Base-by-base conservation (phyloP, 192 early-diverging fungal genomes). In the Globomyces pollinis-pini region DNA sequence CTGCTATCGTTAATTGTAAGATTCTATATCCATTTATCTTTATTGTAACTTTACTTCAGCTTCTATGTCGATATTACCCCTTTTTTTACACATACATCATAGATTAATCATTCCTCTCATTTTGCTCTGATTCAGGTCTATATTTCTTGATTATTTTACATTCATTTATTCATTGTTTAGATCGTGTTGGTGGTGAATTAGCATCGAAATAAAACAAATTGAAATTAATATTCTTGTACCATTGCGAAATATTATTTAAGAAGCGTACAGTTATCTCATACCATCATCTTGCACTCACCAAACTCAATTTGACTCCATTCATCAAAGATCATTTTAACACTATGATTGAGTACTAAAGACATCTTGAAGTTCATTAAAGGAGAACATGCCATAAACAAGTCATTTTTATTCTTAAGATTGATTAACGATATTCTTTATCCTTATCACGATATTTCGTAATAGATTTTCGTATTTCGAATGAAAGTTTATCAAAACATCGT, bases 1-100 rank as follows among this genome's bases (percentile, higher is more conserved):
- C 90, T 65, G 88, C 90, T 66, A 80, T 87, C 39, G 60, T 75
- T 8, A 74, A 73, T 36, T 88, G 85, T 78, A 79, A 80, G 74
- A 36, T 16, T 28, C n/a, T n/a, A n/a, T n/a, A n/a, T n/a, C n/a
- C n/a, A 13, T 34, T 33, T 34, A 12, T 30, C n/a, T n/a, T n/a
- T n/a, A n/a, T n/a, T n/a, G n/a, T n/a, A 21, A 2, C 29, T 64
- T 44, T 21, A 13, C 6, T 52, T 29, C n/a, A n/a, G n/a, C n/a
- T n/a, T 18, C n/a, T 45, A 0, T 39, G 38, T 1, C 13, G 23
- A 15, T 45, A 43, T n/a, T 20, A 5, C 18, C 29, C 0, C 44
- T 62, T 11, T 2, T 58, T 26, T 21, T n/a, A n/a, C n/a, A n/a
- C 13, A 13, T 30, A 30, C 18, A 18, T 13, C 15, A 38, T 15